phyloP scores from a whole-genome alignment of 768 basidiomycete species.

The Psilocybe subaeruginosa region DNA sequence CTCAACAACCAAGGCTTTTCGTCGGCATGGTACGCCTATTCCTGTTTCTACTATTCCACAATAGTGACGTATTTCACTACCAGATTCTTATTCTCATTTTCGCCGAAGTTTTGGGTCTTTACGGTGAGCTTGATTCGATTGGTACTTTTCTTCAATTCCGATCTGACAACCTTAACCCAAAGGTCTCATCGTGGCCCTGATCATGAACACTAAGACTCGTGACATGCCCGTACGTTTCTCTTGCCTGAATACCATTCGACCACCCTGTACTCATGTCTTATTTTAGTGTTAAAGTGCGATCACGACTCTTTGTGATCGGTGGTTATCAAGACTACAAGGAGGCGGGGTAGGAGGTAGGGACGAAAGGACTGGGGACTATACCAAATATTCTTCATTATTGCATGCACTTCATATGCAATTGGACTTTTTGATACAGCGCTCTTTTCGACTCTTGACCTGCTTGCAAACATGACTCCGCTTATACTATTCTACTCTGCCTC shows the following conservation, averaged over 20 bases:
- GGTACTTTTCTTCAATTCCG: background rate
- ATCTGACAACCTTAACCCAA: constrained; percentile 15
- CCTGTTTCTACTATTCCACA: constrained; percentile 1
- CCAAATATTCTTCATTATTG: constrained; percentile 14
- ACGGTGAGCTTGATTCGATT: constrained; percentile 49
- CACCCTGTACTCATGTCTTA: background rate
- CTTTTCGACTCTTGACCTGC: background rate
- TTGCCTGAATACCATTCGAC: background rate
- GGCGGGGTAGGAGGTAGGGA: background rate
- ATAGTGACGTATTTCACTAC: background rate
- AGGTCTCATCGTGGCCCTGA: constrained; percentile 92
- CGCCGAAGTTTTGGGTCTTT: constrained; percentile 91
- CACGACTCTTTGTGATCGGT: background rate
- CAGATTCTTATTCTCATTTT: constrained; percentile 98
- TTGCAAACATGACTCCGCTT: background rate
- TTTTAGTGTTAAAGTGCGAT: constrained; percentile 17
- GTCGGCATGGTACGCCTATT: constrained; percentile 80
- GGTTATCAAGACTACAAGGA: background rate
- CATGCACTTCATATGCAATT: background rate
- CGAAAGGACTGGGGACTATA: constrained; percentile 15
- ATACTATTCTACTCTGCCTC: background rate
- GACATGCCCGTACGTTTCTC: constrained; percentile 34
- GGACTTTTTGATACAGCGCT: constrained; percentile 1
- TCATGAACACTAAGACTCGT: constrained; percentile 83
- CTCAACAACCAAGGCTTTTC: constrained; percentile 92